These are phyloP conservation scores for Pichia thaimueangensis DNA, from an alignment of 805 yeast species.

Conservation along the genomic window DNA sequence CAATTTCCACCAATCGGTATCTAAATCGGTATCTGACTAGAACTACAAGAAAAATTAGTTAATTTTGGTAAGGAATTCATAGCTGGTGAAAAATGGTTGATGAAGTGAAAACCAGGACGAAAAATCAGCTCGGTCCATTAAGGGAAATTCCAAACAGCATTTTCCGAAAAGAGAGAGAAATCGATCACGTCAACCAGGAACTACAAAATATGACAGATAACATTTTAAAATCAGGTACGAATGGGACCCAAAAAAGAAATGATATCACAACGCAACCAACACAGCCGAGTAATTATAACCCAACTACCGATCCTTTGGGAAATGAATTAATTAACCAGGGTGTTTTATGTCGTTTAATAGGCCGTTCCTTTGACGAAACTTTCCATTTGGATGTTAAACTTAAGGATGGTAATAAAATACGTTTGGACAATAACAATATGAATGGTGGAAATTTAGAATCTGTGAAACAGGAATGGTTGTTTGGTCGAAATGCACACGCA, in stretches of 20 bases:
- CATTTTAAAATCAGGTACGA: too few species aligned
- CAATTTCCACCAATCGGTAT: too few species aligned
- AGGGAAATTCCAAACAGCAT: not conserved
- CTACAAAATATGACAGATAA: too few species aligned
- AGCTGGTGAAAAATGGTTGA: not conserved
- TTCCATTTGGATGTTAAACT: slow-evolving; percentile 29
- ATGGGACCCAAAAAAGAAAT: slow-evolving; percentile 6
- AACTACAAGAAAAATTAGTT: too few species aligned
- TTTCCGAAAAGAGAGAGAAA: not conserved
- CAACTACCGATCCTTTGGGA: slow-evolving; percentile 20
- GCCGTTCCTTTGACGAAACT: slow-evolving; percentile 25
- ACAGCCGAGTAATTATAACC: slow-evolving; percentile 30
- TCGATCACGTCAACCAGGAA: too few species aligned
- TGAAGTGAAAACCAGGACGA: not conserved
- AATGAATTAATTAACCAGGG: slow-evolving; percentile 26
- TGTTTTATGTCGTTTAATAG: slow-evolving; percentile 32
- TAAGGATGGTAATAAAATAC: slow-evolving; percentile 12
- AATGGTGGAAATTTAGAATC: not conserved
- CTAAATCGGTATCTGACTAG: too few species aligned
- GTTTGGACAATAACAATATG: slow-evolving; percentile 6
- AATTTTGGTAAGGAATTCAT: too few species aligned
- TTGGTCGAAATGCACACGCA: slow-evolving; percentile 61
- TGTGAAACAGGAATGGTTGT: slow-evolving; percentile 29
- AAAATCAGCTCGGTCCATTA: not conserved
- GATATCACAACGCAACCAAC: slow-evolving; percentile 32